Conservation (phyloP, 768 basidiomycete species). For the Kwoniella sp. region DNA sequence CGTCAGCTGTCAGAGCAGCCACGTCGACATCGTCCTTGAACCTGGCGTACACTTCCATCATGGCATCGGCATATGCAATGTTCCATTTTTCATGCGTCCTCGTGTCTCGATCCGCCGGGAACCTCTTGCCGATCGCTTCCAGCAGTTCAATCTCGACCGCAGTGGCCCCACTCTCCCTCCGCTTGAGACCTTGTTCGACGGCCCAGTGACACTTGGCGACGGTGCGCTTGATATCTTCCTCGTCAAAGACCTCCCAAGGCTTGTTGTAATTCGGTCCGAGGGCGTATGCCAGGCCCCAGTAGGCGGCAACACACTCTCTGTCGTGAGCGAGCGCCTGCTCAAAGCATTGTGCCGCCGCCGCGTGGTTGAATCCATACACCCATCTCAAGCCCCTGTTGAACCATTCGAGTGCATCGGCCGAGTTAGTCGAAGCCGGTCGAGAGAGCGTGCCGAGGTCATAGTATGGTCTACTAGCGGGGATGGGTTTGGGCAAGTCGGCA, state of each 20-base stretch:
- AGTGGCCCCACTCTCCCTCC: slow-evolving; percentile 8
- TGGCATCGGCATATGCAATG: slow-evolving; percentile 29
- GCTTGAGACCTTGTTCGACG: slow-evolving; percentile 9
- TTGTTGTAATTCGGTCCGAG: slow-evolving; percentile 50
- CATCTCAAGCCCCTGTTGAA: slow-evolving; percentile 45
- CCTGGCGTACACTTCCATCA: slow-evolving; percentile 32
- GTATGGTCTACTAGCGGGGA: slow-evolving; percentile 22
- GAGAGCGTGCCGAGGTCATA: slow-evolving; percentile 30
- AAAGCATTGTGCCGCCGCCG: slow-evolving; percentile 41
- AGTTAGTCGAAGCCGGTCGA: slow-evolving; percentile 26
- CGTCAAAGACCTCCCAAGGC: slow-evolving; percentile 35
- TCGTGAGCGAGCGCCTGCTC: slow-evolving; percentile 35
- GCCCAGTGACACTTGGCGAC: slow-evolving; percentile 11
- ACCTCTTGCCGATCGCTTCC: slow-evolving; percentile 23
- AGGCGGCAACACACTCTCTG: slow-evolving; percentile 31
- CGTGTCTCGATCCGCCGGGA: slow-evolving; percentile 23
- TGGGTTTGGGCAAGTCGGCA: slow-evolving; percentile 3
- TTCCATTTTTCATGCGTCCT: slow-evolving; percentile 34
- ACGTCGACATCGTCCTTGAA: slow-evolving; percentile 41
- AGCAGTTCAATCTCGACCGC: slow-evolving; percentile 30
- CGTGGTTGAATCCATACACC: slow-evolving; percentile 44
- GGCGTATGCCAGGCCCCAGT: slow-evolving; percentile 47
- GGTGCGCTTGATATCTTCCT: slow-evolving; percentile 15
- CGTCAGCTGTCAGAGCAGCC: slow-evolving; percentile 40
- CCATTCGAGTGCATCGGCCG: slow-evolving; percentile 38